Base-by-base conservation (phyloP, 345 rosid species). In the Sisymbrium irio region DNA sequence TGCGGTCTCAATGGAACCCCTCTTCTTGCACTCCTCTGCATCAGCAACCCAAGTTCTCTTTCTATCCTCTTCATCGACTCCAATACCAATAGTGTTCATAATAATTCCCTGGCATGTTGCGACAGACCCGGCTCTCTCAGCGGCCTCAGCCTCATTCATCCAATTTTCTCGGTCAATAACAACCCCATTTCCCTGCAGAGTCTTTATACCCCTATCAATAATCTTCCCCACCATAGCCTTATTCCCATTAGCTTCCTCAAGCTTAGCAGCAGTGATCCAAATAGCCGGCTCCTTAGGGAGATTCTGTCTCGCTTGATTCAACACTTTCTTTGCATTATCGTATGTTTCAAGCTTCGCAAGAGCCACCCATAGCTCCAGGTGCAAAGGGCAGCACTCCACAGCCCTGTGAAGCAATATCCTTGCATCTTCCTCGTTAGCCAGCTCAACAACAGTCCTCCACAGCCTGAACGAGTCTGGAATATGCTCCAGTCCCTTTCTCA, bases 11-110 rank as follows among this genome's bases (percentile, higher is more conserved):
- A 91, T 86, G 40, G 94, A 89, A 44, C 89, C 92, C 71, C 94
- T 84, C 83, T 91, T 93, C 84, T 86, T 90, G 83, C 96, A 91
- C 78, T 93, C 98, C 74, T 90, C 98, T 4, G 97, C 98, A 87
- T 93, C 98, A 41, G 97, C 98, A 45, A 93, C 97, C 97, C 96
- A 93, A 17, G 98, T 93, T 80, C 98, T 84, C 81, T 93, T 90
- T 79, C 98, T 87, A 83, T 93, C 98, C 77, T 93, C 96, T 73
- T 93, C 97, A 62, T 93, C 97, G 55, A 93, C 97, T 74, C 96
- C 98, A 77, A 90, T 76, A 33, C 94, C 96, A 41, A 93, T 86
- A 0, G 96, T 90, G 58, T 86, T 87, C 62, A 72, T 80, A 67
- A 91, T 81, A 65, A 93, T 89, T 2, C 91, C 96, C 76, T 87